These are phyloP conservation scores for Inonotus hispidus DNA, from an alignment of 1,284 basidiomycete species.

Conservation along the genomic window DNA sequence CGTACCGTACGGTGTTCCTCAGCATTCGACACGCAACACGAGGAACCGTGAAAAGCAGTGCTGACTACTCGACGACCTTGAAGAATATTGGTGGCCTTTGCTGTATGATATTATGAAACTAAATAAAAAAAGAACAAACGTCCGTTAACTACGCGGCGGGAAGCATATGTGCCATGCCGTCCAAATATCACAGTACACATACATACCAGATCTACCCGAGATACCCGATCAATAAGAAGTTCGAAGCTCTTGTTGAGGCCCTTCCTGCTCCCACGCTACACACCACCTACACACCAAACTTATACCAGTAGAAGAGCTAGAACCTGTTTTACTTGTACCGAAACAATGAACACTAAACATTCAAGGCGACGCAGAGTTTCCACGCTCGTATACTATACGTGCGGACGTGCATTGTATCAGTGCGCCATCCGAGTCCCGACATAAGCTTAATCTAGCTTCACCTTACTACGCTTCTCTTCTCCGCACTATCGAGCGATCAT, in stretches of 20 bases:
- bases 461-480: neutral
- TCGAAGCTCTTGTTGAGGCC: neutral
- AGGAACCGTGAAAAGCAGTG: too few relatives aligned
- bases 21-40: too few relatives aligned
- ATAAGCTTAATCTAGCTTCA: too few relatives aligned
- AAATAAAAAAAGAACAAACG: neutral
- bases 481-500: constrained; percentile 5
- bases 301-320: neutral
- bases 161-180: neutral
- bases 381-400: too few relatives aligned
- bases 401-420: too few relatives aligned
- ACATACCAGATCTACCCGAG: neutral
- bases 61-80: too few relatives aligned
- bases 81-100: neutral
- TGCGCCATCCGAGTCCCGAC: too few relatives aligned
- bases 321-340: too few relatives aligned
- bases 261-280: neutral
- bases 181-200: neutral
- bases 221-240: neutral
- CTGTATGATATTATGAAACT: neutral
- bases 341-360: too few relatives aligned
- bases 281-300: neutral
- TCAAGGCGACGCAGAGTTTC: too few relatives aligned
- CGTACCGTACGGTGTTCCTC: too few relatives aligned
- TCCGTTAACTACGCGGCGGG: neutral